Percentiles rank a stretch among this genome's conserved stretches.
Evolutionary conservation across 2,329 filamentous ascomycete genomes (phyloP).

Genomic region (Chaetomium sp.): DNA sequence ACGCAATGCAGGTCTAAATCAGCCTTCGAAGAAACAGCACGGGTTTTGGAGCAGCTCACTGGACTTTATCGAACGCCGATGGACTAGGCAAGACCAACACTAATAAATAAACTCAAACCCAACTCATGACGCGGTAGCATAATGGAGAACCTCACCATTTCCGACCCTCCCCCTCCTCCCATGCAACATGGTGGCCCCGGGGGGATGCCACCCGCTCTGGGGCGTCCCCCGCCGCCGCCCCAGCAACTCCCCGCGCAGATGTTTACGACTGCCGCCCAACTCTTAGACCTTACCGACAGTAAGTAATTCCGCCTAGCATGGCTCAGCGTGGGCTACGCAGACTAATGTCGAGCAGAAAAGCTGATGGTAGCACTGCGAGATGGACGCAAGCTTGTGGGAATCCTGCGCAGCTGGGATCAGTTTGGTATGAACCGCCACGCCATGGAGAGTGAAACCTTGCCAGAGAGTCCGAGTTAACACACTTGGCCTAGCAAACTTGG

Average conservation of each 20-base stretch:
- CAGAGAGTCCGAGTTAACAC: slow-evolving; percentile 34
- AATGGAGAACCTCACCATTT: slow-evolving; percentile 41
- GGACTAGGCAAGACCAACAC: slow-evolving; percentile 16
- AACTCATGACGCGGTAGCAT: slow-evolving; percentile 27
- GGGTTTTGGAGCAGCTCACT: slow-evolving; percentile 5
- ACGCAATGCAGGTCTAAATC: slow-evolving; percentile 13
- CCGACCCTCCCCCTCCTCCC: slow-evolving; percentile 35
- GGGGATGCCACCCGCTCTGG: slow-evolving; percentile 32
- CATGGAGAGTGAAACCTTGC: slow-evolving; percentile 4
- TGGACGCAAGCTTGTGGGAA: slow-evolving; percentile 89
- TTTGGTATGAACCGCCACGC: slow-evolving; percentile 66
- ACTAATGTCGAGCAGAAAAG: slow-evolving; percentile 69
- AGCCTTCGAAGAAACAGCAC: neutral
- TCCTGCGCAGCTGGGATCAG: slow-evolving; percentile 95
- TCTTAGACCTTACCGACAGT: slow-evolving; percentile 97
- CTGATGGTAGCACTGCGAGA: slow-evolving; percentile 89
- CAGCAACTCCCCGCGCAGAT: slow-evolving; percentile 85
- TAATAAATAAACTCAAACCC: slow-evolving; percentile 9
- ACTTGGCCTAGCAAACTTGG: slow-evolving; percentile 75
- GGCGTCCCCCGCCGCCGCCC: slow-evolving; percentile 45
- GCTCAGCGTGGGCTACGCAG: neutral
- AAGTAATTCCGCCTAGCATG: slow-evolving; percentile 44
- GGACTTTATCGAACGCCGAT: slow-evolving; percentile 19
- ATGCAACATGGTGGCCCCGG: slow-evolving; percentile 28
- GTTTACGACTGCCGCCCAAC: slow-evolving; percentile 96